Evolutionary conservation across 164 flowering plant genomes (phyloP).

Genomic region (Liquidambar formosana): DNA sequence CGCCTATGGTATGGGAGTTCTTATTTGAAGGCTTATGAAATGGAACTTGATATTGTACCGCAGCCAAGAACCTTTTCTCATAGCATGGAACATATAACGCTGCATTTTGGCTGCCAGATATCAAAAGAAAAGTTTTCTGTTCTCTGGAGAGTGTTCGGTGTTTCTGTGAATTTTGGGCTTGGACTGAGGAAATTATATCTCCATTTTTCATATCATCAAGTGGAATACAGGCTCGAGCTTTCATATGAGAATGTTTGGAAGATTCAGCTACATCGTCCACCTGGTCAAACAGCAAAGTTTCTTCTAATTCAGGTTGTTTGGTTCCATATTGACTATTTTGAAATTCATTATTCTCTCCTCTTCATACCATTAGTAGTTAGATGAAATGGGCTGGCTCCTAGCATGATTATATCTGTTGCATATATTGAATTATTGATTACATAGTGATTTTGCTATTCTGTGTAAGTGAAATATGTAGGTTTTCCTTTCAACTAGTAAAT

Average conservation of each 20-base stretch:
- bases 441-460: no score
- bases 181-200: constrained; percentile 39
- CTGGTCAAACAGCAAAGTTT: constrained; percentile 29
- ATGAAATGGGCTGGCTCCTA: neutral
- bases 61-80: constrained; percentile 44
- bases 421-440: no score
- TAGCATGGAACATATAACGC: constrained; percentile 30
- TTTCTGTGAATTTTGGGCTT: constrained; percentile 49
- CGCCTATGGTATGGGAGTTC: constrained; percentile 32
- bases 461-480: no score
- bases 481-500: no score
- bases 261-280: constrained; percentile 54
- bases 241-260: constrained; percentile 67
- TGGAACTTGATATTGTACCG: constrained; percentile 43
- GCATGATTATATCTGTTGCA: neutral
- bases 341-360: neutral
- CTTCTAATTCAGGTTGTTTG: constrained; percentile 70
- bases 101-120: constrained; percentile 68
- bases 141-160: constrained; percentile 40
- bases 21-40: constrained; percentile 31
- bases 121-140: constrained; percentile 43
- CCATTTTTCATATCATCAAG: constrained; percentile 11
- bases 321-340: neutral
- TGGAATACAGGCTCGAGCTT: constrained; percentile 53
- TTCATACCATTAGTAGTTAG: neutral